A percentile compares a stretch with the other conserved stretches of the same genome.
These are phyloP conservation scores for Quercus wislizeni DNA, from an alignment of 306 rosid species.

Conservation along the genomic window DNA sequence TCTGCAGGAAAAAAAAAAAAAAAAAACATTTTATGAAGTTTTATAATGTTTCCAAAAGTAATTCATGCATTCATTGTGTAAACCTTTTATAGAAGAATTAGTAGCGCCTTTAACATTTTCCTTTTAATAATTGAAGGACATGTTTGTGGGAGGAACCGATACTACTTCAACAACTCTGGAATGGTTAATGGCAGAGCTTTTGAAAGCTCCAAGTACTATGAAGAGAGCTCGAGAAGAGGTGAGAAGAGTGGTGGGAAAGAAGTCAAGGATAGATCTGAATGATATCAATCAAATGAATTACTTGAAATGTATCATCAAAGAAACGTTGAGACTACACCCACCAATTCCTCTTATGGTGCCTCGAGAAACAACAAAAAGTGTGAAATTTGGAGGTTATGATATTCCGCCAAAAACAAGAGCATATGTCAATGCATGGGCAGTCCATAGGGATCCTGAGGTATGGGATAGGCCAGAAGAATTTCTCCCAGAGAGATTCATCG, in stretches of 20 bases:
- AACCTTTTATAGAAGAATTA: too few relatives aligned
- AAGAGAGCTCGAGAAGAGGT: slow-evolving; percentile 34
- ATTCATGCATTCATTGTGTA: too few relatives aligned
- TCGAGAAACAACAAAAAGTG: slow-evolving; percentile 6
- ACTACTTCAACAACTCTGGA: slow-evolving; percentile 14
- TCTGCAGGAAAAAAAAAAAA: too few relatives aligned
- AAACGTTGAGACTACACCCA: slow-evolving; percentile 33
- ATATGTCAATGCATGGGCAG: slow-evolving; percentile 16
- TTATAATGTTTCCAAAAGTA: too few relatives aligned
- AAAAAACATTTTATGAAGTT: too few relatives aligned
- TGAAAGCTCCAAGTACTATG: slow-evolving; percentile 16
- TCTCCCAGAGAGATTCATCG: slow-evolving; percentile 31
- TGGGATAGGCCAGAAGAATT: slow-evolving; percentile 39
- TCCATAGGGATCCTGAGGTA: slow-evolving; percentile 27
- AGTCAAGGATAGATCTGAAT: not conserved
- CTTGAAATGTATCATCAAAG: slow-evolving; percentile 28
- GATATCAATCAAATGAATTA: slow-evolving; percentile 30
- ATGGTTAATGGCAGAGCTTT: slow-evolving; percentile 38
- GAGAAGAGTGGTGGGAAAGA: slow-evolving; percentile 24
- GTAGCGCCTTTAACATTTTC: not conserved
- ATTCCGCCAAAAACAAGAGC: slow-evolving; percentile 22
- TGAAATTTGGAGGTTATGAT: slow-evolving; percentile 12
- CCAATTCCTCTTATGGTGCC: slow-evolving; percentile 25
- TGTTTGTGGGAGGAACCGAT: slow-evolving; percentile 32
- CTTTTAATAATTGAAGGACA: slow-evolving; percentile 17